These are phyloP conservation scores for Solanum hybrid DNA, from an alignment of 305 asterid genomes.

Conservation along the genomic window DNA sequence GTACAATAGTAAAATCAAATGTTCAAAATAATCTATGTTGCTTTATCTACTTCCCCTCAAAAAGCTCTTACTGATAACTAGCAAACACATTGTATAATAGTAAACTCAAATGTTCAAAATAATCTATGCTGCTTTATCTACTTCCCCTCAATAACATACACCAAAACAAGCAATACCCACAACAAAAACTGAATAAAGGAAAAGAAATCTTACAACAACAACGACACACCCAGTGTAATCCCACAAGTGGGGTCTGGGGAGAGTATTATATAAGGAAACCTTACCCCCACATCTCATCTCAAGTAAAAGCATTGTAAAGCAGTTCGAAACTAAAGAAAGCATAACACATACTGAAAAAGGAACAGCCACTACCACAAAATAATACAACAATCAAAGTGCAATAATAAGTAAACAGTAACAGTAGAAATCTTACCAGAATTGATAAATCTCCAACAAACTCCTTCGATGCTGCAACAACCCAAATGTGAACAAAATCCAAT, in stretches of 20 bases:
- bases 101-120: not conserved
- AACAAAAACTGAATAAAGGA: not conserved
- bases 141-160: not conserved
- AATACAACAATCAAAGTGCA: not conserved
- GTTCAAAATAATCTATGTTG: not conserved
- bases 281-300: not conserved
- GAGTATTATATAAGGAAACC: not conserved
- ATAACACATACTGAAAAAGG: not conserved
- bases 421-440: constrained; percentile 43
- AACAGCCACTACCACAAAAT: not conserved
- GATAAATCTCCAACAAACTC: constrained; percentile 70
- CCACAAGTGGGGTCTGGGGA: not conserved
- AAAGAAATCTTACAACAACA: constrained; percentile 31
- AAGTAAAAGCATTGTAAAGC: not conserved
- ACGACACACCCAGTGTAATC: not conserved
- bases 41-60: not conserved
- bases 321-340: not conserved
- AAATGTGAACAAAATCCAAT: not conserved
- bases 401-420: not conserved
- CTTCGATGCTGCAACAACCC: constrained; percentile 39
- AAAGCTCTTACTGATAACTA: not conserved
- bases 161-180: not conserved
- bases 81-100: not conserved
- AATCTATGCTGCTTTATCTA: not conserved
- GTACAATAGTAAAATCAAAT: not conserved